Evolutionary conservation across 2,329 filamentous ascomycete genomes (phyloP), one percentile per base, ranked within the genome.

Genomic region (Phialophora expanda): DNA sequence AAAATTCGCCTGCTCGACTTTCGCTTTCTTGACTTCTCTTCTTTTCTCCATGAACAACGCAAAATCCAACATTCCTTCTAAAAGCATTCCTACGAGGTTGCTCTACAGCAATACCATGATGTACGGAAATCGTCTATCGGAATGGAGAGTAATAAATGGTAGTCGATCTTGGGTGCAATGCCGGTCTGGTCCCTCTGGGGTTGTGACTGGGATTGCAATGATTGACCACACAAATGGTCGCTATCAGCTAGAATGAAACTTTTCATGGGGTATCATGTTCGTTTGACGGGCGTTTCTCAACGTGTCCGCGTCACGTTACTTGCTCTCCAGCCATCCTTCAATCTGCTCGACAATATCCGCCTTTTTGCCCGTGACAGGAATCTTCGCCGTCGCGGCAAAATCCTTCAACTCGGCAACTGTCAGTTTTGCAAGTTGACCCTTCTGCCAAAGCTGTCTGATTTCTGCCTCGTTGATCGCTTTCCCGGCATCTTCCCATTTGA

Each of bases 261-360:
- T 51, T 53, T 53, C 26, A 24, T 44, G 17, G 38, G 34, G 48
- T 53, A 53, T 53, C 26, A 14, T 53, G 48, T 44, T 7, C 38
- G n/a, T 1, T 41, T 17, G 34, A 41, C 34, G 34, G 12, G 11
- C 14, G 12, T 14, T 41, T 41, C 34, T 41, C 34, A 44, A 20
- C 17, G 17, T n/a, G 6, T n/a, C 38, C 11, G 38, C 17, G 17
- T 51, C 22, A 51, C n/a, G 58, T 73, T 62, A 78, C 66, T 81
- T 82, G 55, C 73, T 71, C 69, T 84, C 82, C 61, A 83, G 80
- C 67, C 76, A 79, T 62, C 78, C 78, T 66, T 84, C 82, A 34
- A 84, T 77, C 44, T 78, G 75, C 46, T 84, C 81, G n/a, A 85
- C 74, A 34, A 85, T 74, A 64, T 84, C 82, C 5, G 77, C 80